Base-by-base conservation (phyloP, 805 yeast genomes). In the Nakazawaea anatomiae region DNA sequence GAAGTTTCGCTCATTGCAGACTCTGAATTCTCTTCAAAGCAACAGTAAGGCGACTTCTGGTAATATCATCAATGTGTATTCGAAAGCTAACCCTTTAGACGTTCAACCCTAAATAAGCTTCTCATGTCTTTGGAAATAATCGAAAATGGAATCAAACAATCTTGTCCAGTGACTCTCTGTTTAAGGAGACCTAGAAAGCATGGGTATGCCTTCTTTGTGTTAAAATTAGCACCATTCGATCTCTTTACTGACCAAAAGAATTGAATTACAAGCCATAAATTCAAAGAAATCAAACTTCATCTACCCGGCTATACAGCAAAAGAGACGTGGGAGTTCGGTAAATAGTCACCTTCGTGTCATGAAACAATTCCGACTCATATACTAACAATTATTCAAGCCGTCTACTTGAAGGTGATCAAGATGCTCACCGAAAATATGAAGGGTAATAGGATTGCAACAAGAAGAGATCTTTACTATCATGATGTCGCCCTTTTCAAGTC, bases 391-490 rank as follows among this genome's bases (percentile, higher is more conserved):
- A 5, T n/a, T 12, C 12, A 25, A 52, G 57, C 52, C 35, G 41
- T 39, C 18, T 52, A 54, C 36, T 12, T 52, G 18, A 45, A 39
- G 36, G 31, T 52, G 10, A 40, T 54, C 5, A 43, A 44, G 10
- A 41, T 52, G 5, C 27, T 52, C 2, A 29, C 18, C 12, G 51
- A 47, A n/a, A 47, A 43, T 5, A 25, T 55, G 35, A 30, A 35
- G 29, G 18, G 10, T 4, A 46, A 44, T 7, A 41, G 38, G n/a
- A 38, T 56, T 1, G 68, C 76, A 1, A 73, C 87, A 1, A 71
- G 71, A 48, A 65, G 90, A 54, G 88, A 83, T 55, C 52, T 84
- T 0, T 84, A 70, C 64, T 84, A 84, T 61, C 70, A 70, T 46
- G 82, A 83, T 58, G 85, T 81, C 2, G 65, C 64, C 14, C 57